Conservation (phyloP, 2,329 filamentous ascomycete species). For the Hymenoscyphus fraxineus region DNA sequence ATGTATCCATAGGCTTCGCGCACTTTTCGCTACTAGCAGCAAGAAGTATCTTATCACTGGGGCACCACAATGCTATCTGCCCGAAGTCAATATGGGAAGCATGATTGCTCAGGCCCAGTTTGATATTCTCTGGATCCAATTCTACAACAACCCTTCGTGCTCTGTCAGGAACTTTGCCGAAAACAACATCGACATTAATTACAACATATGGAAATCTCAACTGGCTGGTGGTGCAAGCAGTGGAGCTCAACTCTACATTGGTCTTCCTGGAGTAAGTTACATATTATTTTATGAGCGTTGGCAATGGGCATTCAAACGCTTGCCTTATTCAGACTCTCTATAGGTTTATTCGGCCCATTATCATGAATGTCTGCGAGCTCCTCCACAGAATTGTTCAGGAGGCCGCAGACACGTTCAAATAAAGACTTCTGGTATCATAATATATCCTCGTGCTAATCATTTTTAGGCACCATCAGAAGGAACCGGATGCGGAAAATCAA, state of each 20-base stretch:
- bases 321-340: too few relatives aligned
- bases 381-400: too few relatives aligned
- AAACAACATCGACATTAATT: conserved; percentile 26
- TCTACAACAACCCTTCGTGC: conserved; percentile 33
- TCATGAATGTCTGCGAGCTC: too few relatives aligned
- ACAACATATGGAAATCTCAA: conserved; percentile 24
- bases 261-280: conserved; percentile 23
- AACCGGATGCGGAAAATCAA: conserved; percentile 5
- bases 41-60: conserved; percentile 32
- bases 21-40: conserved; percentile 21
- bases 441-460: too few relatives aligned
- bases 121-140: conserved; percentile 35
- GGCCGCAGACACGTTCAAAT: too few relatives aligned
- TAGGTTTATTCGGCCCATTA: too few relatives aligned
- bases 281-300: too few relatives aligned
- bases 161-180: conserved; percentile 28
- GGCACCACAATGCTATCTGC: conserved; percentile 33
- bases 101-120: conserved; percentile 30
- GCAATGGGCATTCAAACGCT: too few relatives aligned
- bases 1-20: conserved; percentile 30
- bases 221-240: conserved; percentile 24
- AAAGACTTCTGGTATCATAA: too few relatives aligned
- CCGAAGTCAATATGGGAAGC: conserved; percentile 31
- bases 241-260: conserved; percentile 32
- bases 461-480: conserved; percentile 9